Evolutionary conservation across 108 stramenopile species (phyloP).

Genomic region (Cyclotella choctawhatcheeana): DNA sequence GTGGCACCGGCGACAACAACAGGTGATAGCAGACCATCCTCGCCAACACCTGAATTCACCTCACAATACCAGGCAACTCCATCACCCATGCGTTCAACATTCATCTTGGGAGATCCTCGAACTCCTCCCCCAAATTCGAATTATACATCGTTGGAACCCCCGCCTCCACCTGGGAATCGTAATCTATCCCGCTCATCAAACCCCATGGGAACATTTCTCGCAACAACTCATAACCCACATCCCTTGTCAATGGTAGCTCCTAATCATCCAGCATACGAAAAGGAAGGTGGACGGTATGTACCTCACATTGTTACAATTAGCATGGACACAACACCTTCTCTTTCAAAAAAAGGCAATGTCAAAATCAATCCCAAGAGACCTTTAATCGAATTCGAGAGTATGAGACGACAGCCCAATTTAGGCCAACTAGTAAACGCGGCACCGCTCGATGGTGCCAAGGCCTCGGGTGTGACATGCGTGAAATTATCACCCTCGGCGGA

Average conservation of each 20-base stretch:
- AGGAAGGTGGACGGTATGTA: slow-evolving; percentile 74
- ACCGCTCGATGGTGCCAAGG: slow-evolving; percentile 79
- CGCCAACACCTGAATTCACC: neutral
- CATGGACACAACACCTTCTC: slow-evolving; percentile 66
- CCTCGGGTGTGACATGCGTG: slow-evolving; percentile 91
- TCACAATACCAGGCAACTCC: slow-evolving; percentile 1
- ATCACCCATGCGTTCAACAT: slow-evolving; percentile 10
- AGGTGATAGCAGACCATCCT: slow-evolving; percentile 1
- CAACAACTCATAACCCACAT: slow-evolving; percentile 55
- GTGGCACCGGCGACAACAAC: neutral
- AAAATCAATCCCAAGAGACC: slow-evolving; percentile 26
- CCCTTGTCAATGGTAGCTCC: slow-evolving; percentile 66
- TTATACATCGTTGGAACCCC: slow-evolving; percentile 42
- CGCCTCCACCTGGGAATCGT: slow-evolving; percentile 54
- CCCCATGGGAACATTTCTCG: too few relatives aligned
- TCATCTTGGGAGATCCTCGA: slow-evolving; percentile 30
- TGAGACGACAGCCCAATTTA: slow-evolving; percentile 63
- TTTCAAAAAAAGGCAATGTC: slow-evolving; percentile 22
- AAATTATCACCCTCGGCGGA: slow-evolving; percentile 92
- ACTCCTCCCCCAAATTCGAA: slow-evolving; percentile 39
- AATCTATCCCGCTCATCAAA: slow-evolving; percentile 29
- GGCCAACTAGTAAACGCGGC: slow-evolving; percentile 81
- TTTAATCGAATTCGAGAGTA: slow-evolving; percentile 55
- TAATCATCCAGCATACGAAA: slow-evolving; percentile 40
- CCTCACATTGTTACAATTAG: slow-evolving; percentile 82